Evolutionary conservation across 768 basidiomycete species (phyloP).

Genomic region (Suillus variegatus): DNA sequence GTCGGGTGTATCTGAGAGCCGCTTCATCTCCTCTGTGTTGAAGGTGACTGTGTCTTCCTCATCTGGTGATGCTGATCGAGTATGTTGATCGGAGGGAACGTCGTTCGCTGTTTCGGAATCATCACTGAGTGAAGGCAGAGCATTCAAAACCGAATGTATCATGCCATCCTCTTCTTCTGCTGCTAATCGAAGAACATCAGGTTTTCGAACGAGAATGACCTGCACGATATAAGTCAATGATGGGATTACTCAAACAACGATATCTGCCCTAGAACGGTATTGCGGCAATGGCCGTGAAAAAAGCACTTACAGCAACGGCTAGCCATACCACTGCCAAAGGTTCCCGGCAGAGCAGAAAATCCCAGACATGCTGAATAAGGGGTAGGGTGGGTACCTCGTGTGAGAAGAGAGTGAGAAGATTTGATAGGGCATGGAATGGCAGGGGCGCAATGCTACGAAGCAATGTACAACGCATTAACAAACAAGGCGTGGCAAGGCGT

Average conservation of each 20-base stretch:
- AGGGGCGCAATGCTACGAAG: slow-evolving; percentile 64
- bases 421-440: slow-evolving; percentile 88
- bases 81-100: slow-evolving; percentile 24
- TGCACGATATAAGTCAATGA: slow-evolving; percentile 29
- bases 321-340: slow-evolving; percentile 84
- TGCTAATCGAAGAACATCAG: slow-evolving; percentile 60
- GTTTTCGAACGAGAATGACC: slow-evolving; percentile 75
- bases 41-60: not conserved
- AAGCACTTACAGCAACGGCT: slow-evolving; percentile 67
- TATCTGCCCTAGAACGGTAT: not conserved
- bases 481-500: slow-evolving; percentile 3
- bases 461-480: slow-evolving; percentile 8
- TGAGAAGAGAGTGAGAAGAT: slow-evolving; percentile 88
- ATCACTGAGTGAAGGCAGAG: slow-evolving; percentile 61
- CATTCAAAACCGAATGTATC: slow-evolving; percentile 73
- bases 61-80: slow-evolving; percentile 6
- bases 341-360: slow-evolving; percentile 82
- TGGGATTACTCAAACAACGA: not conserved
- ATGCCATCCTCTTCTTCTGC: slow-evolving; percentile 79
- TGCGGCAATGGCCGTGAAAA: not conserved
- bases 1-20: not conserved
- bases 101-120: not conserved
- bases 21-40: not conserved
- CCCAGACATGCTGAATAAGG: slow-evolving; percentile 89
- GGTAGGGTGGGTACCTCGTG: slow-evolving; percentile 91